These are phyloP conservation scores for Clavispora fructus DNA, from an alignment of 805 yeast genomes.

Conservation along the genomic window DNA sequence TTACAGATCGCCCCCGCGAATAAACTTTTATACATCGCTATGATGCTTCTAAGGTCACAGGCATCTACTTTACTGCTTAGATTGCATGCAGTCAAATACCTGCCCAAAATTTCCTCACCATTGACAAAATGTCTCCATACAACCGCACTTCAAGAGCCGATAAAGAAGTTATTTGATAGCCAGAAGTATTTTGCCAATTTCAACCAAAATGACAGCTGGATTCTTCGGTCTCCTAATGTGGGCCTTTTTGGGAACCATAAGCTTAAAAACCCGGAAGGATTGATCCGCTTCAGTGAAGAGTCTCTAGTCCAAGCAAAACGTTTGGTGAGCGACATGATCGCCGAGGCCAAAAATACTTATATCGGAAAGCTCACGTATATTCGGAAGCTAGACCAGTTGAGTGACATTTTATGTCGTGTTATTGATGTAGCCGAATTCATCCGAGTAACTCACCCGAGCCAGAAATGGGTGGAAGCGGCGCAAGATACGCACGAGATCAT, in stretches of 20 bases:
- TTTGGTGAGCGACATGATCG: constrained; percentile 53
- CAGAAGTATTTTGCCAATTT: constrained; percentile 50
- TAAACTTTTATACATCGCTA: neutral
- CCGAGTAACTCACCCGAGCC: constrained; percentile 80
- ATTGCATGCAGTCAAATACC: neutral
- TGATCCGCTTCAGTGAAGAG: constrained; percentile 57
- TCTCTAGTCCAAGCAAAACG: constrained; percentile 63
- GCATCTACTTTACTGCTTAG: neutral
- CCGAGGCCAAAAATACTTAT: constrained; percentile 31
- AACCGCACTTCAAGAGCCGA: constrained; percentile 17
- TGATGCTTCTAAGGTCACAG: neutral
- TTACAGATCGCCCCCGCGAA: neutral
- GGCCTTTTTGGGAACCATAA: constrained; percentile 72
- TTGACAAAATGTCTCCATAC: constrained; percentile 2
- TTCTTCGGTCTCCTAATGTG: constrained; percentile 6
- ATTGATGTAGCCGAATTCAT: constrained; percentile 92
- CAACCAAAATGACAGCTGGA: constrained; percentile 23
- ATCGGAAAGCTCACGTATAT: constrained; percentile 46
- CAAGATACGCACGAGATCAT: constrained; percentile 81
- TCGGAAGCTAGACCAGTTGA: constrained; percentile 68
- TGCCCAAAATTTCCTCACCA: neutral
- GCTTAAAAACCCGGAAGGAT: constrained; percentile 64
- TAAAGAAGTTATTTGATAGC: constrained; percentile 57
- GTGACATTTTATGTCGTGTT: constrained; percentile 86
- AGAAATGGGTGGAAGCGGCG: constrained; percentile 68